These are phyloP conservation scores for Chaetomium sp. DNA, from an alignment of 2,329 filamentous ascomycete genomes.

Conservation along the genomic window DNA sequence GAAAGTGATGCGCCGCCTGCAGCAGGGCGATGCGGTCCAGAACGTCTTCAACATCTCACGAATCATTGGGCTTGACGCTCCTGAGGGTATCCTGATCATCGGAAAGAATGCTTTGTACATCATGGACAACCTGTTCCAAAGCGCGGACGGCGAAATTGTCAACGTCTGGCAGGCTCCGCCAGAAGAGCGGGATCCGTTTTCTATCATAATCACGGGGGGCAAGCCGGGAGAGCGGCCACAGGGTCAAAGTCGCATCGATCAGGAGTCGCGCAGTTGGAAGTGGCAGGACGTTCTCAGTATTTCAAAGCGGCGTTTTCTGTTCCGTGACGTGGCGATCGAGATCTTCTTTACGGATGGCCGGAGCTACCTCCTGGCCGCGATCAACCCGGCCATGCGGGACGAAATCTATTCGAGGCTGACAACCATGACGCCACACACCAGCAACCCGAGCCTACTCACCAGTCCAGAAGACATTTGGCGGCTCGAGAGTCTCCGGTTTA, in stretches of 20 bases:
- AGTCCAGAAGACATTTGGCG: slow-evolving; percentile 89
- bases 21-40: slow-evolving; percentile 85
- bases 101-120: slow-evolving; percentile 91
- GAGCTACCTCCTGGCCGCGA: slow-evolving; percentile 85
- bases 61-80: slow-evolving; percentile 86
- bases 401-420: slow-evolving; percentile 72
- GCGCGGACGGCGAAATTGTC: slow-evolving; percentile 91
- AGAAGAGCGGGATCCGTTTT: slow-evolving; percentile 91
- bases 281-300: slow-evolving; percentile 94
- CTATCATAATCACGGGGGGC: slow-evolving; percentile 67
- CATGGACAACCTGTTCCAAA: slow-evolving; percentile 93
- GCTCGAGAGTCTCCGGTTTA: slow-evolving; percentile 70
- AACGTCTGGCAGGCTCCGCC: slow-evolving; percentile 89
- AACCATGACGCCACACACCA: slow-evolving; percentile 73
- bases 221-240: slow-evolving; percentile 34
- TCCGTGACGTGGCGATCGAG: slow-evolving; percentile 93
- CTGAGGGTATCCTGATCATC: slow-evolving; percentile 86
- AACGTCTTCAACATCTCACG: slow-evolving; percentile 93
- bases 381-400: slow-evolving; percentile 66
- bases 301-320: slow-evolving; percentile 90
- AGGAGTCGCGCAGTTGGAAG: slow-evolving; percentile 83
- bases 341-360: slow-evolving; percentile 95
- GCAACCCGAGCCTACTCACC: slow-evolving; percentile 59
- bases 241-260: slow-evolving; percentile 55
- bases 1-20: slow-evolving; percentile 90